phyloP scores from a whole-genome alignment of 2,329 filamentous ascomycete species.

The Colletotrichum camelliae region DNA sequence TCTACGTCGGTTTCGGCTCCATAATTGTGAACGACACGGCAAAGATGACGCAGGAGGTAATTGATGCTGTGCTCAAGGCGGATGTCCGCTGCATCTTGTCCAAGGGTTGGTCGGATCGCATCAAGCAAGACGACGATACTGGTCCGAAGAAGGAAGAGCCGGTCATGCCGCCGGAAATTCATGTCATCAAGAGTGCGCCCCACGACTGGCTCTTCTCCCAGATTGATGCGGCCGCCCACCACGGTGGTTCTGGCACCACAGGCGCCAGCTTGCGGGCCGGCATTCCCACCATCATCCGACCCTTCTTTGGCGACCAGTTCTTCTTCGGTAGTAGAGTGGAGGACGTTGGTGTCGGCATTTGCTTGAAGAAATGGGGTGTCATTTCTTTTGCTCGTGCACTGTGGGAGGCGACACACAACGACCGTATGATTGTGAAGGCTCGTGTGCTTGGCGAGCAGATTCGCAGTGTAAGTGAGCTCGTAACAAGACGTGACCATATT shows the following conservation, averaged over 20 bases:
- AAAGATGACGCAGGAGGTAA: constrained; percentile 89
- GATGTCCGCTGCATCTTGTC: constrained; percentile 94
- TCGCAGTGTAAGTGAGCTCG: constrained; percentile 67
- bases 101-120: constrained; percentile 94
- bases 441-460: constrained; percentile 84
- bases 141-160: constrained; percentile 61
- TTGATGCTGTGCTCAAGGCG: constrained; percentile 88
- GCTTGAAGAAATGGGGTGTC: constrained; percentile 88
- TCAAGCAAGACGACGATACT: constrained; percentile 36
- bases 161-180: constrained; percentile 79
- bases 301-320: constrained; percentile 98
- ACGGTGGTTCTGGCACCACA: constrained; percentile 93
- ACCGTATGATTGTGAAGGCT: constrained; percentile 91
- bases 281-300: constrained; percentile 91
- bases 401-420: constrained; percentile 89
- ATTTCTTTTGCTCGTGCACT: constrained; percentile 83
- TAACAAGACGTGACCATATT: not conserved
- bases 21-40: constrained; percentile 91
- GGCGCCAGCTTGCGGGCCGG: constrained; percentile 91
- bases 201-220: constrained; percentile 97
- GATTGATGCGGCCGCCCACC: constrained; percentile 92
- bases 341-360: constrained; percentile 90
- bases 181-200: constrained; percentile 87
- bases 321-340: constrained; percentile 93
- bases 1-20: constrained; percentile 96